Evolutionary conservation across 164 flowering plant species (phyloP), one percentile per base, ranked within the genome.

Genomic region (Piper betle): DNA sequence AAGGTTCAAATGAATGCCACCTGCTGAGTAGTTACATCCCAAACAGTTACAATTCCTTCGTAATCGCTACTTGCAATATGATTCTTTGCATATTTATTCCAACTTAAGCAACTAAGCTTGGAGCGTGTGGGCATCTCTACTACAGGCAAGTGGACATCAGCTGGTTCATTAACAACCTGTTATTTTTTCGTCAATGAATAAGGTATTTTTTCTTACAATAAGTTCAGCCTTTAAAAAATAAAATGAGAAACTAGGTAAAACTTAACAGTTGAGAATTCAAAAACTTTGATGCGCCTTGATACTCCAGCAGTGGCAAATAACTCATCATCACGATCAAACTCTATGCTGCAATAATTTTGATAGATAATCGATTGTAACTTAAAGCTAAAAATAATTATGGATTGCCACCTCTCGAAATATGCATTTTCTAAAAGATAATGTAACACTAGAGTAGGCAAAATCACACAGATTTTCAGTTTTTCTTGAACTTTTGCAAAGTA

Each of bases 291-390:
- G 62, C 96, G 79, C 61, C 93, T 74, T 42, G 99, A 94, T 57
- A 94, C 97, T 64, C 99, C 99, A 73, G 96, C 99, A 66, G 97
- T 94, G 57, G 99, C 97, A 81, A 94, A 94, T 48, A 88, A 72
- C 70, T 88, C 88, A 78, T 94, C 91, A 74, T 94, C 99, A 12
- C 97, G 81, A 65, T 94, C 96, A 78, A 94, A 94, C 67, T 94
- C 99, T 71, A 94, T 91, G 78, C 99, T 94, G 97, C 74, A 81
- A 66, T 46, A 15, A 46, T 46, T 46, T 46, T 10, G 50, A 10
- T 46, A 2, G 12, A 12, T 10, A 46, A 15, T 46, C 15, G 15
- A 15, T 15, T 46, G 15, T 46, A 46, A 46, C 10, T 46, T 46
- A 46, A 46, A 25, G 33, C 33, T 25, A 25, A 25, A 25, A 25